Conservation (phyloP, 2,329 filamentous ascomycete species). For the Mycosphaerella sp. region DNA sequence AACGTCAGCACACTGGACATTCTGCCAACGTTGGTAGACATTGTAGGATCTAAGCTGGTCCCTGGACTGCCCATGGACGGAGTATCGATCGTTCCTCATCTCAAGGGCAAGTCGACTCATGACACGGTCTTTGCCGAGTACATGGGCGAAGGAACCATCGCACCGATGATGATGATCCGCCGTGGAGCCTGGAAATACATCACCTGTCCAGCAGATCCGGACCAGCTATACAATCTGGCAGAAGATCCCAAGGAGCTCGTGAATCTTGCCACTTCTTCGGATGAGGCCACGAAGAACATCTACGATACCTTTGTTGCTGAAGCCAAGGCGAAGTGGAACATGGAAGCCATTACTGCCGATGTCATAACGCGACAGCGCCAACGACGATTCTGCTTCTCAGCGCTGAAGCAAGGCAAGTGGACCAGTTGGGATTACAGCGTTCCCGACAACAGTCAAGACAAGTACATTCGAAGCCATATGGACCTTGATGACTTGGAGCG, state of each 20-base stretch:
- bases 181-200: slow-evolving; percentile 87
- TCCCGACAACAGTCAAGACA: slow-evolving; percentile 54
- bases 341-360: slow-evolving; percentile 66
- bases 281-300: slow-evolving; percentile 37
- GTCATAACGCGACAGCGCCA: slow-evolving; percentile 73
- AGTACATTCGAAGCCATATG: slow-evolving; percentile 80
- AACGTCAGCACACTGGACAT: slow-evolving; percentile 91
- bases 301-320: slow-evolving; percentile 64
- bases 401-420: slow-evolving; percentile 68
- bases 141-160: slow-evolving; percentile 84
- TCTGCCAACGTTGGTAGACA: slow-evolving; percentile 78
- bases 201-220: slow-evolving; percentile 74
- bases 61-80: slow-evolving; percentile 78
- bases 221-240: slow-evolving; percentile 75
- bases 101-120: slow-evolving; percentile 60
- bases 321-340: slow-evolving; percentile 71
- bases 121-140: slow-evolving; percentile 95
- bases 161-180: slow-evolving; percentile 89
- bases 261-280: slow-evolving; percentile 54
- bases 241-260: slow-evolving; percentile 69
- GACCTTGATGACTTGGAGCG: slow-evolving; percentile 75
- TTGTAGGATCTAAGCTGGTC: slow-evolving; percentile 66
- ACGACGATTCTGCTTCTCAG: slow-evolving; percentile 70
- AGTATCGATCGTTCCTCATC: slow-evolving; percentile 70
- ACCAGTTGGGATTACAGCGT: slow-evolving; percentile 85